Evolutionary conservation across 495 filamentous ascomycete species (phyloP).

Genomic region (Penicillium canescens): DNA sequence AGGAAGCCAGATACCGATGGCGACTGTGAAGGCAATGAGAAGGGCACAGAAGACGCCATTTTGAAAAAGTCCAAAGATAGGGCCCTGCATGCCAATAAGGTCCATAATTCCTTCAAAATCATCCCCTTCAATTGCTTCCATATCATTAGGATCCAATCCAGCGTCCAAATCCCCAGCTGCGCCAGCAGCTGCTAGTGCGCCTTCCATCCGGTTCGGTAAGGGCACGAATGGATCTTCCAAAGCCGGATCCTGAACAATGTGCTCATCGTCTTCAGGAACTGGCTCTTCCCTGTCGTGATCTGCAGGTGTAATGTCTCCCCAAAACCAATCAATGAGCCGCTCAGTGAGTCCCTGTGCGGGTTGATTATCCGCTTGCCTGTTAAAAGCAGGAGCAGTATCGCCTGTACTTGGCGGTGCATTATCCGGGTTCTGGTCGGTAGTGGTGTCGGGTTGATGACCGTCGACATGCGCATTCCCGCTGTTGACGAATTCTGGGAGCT

Average conservation of each 20-base stretch:
- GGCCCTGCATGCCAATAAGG: constrained; percentile 93
- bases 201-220: constrained; percentile 34
- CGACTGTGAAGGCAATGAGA: constrained; percentile 82
- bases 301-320: constrained; percentile 54
- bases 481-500: neutral
- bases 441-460: neutral
- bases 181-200: constrained; percentile 18
- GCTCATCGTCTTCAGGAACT: constrained; percentile 53
- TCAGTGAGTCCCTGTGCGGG: constrained; percentile 17
- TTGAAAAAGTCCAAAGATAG: constrained; percentile 83
- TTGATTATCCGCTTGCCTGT: constrained; percentile 4
- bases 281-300: constrained; percentile 32
- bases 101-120: constrained; percentile 98
- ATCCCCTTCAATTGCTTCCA: constrained; percentile 73
- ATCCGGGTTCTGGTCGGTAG: neutral
- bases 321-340: constrained; percentile 57
- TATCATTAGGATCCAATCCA: constrained; percentile 58
- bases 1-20: constrained; percentile 81
- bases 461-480: neutral
- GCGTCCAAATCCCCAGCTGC: constrained; percentile 40
- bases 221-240: constrained; percentile 66
- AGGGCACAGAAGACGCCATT: constrained; percentile 93
- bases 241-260: constrained; percentile 55
- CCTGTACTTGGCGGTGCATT: neutral
- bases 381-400: neutral